Percentiles rank a stretch among this genome's conserved stretches.
Evolutionary conservation across 148 eudicot genomes (phyloP).

Genomic region (Simmondsia chinensis): DNA sequence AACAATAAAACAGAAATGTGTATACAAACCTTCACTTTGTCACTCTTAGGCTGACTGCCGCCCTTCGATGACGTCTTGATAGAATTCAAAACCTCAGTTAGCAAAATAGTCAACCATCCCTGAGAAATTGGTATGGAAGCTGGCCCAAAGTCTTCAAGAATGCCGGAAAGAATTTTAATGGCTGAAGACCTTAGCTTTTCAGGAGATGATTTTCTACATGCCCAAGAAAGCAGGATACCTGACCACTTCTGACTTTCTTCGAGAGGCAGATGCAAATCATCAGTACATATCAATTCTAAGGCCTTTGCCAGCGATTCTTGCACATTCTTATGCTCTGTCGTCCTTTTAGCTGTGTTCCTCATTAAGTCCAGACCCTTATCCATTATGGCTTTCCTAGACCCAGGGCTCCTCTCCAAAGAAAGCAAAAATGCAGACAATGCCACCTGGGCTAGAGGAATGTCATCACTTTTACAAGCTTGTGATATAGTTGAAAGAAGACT

Average conservation of each 20-base stretch:
- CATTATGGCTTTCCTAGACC: conserved; percentile 64
- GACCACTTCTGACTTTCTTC: conserved; percentile 98
- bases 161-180: conserved; percentile 53
- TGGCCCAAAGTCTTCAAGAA: conserved; percentile 90
- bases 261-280: conserved; percentile 65
- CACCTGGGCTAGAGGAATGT: conserved; percentile 66
- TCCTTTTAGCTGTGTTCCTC: conserved; percentile 78
- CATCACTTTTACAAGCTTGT: conserved; percentile 84
- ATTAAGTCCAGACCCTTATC: conserved; percentile 74
- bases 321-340: conserved; percentile 50
- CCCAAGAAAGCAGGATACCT: conserved; percentile 71
- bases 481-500: conserved; percentile 78
- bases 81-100: conserved; percentile 54
- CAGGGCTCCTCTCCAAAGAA: conserved; percentile 67
- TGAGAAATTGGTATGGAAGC: conserved; percentile 80
- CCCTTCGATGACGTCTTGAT: conserved; percentile 53
- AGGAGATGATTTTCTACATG: conserved; percentile 56
- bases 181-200: conserved; percentile 65
- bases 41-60: conserved; percentile 42
- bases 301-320: conserved; percentile 92
- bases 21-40: conserved; percentile 76
- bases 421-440: conserved; percentile 85
- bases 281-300: conserved; percentile 55
- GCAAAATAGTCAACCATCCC: conserved; percentile 80
- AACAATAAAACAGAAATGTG: not conserved